These are phyloP conservation scores for Epichloe sylvatica DNA, from an alignment of 2,329 filamentous ascomycete species.

Conservation along the genomic window DNA sequence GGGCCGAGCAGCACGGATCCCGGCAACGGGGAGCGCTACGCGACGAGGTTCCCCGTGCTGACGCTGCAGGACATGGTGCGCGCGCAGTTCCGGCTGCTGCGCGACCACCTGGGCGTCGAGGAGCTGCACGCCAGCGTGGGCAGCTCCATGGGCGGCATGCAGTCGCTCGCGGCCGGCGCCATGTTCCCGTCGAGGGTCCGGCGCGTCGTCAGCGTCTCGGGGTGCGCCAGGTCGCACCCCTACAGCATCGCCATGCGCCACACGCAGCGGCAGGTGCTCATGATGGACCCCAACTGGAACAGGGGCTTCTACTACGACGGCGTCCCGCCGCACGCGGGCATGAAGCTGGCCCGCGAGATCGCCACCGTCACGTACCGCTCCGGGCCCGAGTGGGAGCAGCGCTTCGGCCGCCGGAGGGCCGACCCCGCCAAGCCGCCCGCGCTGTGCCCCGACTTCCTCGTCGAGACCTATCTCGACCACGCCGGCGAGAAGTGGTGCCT, in stretches of 20 bases:
- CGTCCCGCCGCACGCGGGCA: constrained; percentile 84
- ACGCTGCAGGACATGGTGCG: constrained; percentile 97
- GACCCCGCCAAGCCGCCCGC: constrained; percentile 79
- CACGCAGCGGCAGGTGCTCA: constrained; percentile 90
- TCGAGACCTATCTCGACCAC: constrained; percentile 96
- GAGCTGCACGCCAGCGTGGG: constrained; percentile 86
- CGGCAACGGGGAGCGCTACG: constrained; percentile 76
- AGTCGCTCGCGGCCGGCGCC: constrained; percentile 74
- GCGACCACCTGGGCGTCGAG: constrained; percentile 53
- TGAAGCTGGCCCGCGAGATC: constrained; percentile 96
- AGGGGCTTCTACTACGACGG: constrained; percentile 84
- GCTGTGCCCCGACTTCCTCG: constrained; percentile 91
- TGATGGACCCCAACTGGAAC: constrained; percentile 98
- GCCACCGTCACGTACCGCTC: constrained; percentile 95
- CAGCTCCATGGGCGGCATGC: constrained; percentile 97
- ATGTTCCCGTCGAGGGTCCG: constrained; percentile 72
- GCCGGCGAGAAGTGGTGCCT: constrained; percentile 97
- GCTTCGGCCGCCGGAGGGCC: constrained; percentile 77
- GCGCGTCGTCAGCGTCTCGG: constrained; percentile 76
- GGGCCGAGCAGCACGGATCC: constrained; percentile 82
- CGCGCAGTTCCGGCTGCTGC: constrained; percentile 81
- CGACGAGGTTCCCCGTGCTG: constrained; percentile 86
- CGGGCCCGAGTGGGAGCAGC: constrained; percentile 92
- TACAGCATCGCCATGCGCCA: constrained; percentile 99
- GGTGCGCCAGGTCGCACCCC: constrained; percentile 85